Evolutionary conservation across 352 stramenopile species (phyloP), one percentile per base, ranked within the genome.

Genomic region (Phytopythium chamaehyphon): DNA sequence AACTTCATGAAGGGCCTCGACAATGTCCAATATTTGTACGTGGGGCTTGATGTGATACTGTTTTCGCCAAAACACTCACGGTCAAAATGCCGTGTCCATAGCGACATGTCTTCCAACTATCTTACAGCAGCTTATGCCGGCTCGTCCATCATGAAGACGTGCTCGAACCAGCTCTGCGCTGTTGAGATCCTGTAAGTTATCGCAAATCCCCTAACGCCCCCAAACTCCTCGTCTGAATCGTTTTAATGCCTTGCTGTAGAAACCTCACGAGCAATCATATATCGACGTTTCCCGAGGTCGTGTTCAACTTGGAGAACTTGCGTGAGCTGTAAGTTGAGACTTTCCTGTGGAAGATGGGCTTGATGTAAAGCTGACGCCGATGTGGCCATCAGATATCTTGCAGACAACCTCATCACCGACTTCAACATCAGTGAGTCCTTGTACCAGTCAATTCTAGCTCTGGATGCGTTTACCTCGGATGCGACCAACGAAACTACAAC

Each of bases 31-130:
- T 49, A 63, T 22, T 47, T 81, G 71, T 81, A 62, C 36, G 67
- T 66, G 10, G 9, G n/a, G n/a, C n/a, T n/a, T n/a, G n/a, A n/a
- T n/a, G n/a, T n/a, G n/a, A n/a, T n/a, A n/a, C n/a, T n/a, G n/a
- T n/a, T n/a, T n/a, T n/a, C n/a, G n/a, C n/a, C 21, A 10, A 21
- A 16, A 22, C 9, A 15, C 38, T 16, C 23, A 26, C 18, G 18
- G 28, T 33, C 51, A 28, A 12, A 21, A 22, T 55, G 21, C 21
- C 39, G 31, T 45, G 8, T 47, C 12, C 24, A 6, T 54, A 84
- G 73, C 10, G 67, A 81, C 55, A 6, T 84, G 18, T 76, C 66
- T 7, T 63, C 53, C 0, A 81, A 80, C 50, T 51, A 50, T 9
- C 31, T 84, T n/a, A 68, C 55, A 5, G 59, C 63, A 2, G 48